Base-by-base conservation (phyloP, 2,329 filamentous ascomycete genomes). In the Fusarium sp. region DNA sequence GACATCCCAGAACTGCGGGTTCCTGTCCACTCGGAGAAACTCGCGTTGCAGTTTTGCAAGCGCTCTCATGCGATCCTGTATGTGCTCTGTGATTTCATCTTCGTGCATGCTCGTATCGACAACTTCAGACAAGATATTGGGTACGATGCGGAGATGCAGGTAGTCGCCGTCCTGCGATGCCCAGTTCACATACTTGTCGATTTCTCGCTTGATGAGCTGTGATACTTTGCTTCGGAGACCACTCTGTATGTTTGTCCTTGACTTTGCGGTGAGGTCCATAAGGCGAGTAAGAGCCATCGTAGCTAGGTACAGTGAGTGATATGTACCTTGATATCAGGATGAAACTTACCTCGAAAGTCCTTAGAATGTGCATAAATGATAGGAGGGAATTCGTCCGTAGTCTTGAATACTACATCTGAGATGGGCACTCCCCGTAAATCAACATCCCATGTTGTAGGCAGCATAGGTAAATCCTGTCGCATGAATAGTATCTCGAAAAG, bases 401-500 rank as follows among this genome's bases (percentile, higher is more conserved):
- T 75, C 5, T 75, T 62, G 48, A 82, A 83, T 14, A 80, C 67
- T 8, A 69, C 63, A 15, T 78, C 77, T 2, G 76, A 75, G 24
- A 82, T 76, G 12, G 80, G 80, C 2, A 83, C 74, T 2, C 75
- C 77, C 9, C 77, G 68, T n/a, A 82, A 76, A 50, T 82, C 80
- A 15, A 80, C 68, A 15, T 75, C 71, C 81, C 81, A 83, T 28
- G 79, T 76, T 6, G 71, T 56, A 3, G 81, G 81, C 12, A 83
- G 64, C 28, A 83, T 75, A 3, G 81, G 77, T 4, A 79, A 73
- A 56, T 80, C 77, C 59, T 81, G 77, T n/a, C 81, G 71, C 65
- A 78, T 72, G 59, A 77, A 83, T 3, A 83, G 65, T 36, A 80
- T 76, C 67, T 81, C 78, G 53, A 82, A 83, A 30, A 83, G 75